These are phyloP conservation scores for Bipolaris bicolor DNA, from an alignment of 2,329 filamentous ascomycete species.

Conservation along the genomic window DNA sequence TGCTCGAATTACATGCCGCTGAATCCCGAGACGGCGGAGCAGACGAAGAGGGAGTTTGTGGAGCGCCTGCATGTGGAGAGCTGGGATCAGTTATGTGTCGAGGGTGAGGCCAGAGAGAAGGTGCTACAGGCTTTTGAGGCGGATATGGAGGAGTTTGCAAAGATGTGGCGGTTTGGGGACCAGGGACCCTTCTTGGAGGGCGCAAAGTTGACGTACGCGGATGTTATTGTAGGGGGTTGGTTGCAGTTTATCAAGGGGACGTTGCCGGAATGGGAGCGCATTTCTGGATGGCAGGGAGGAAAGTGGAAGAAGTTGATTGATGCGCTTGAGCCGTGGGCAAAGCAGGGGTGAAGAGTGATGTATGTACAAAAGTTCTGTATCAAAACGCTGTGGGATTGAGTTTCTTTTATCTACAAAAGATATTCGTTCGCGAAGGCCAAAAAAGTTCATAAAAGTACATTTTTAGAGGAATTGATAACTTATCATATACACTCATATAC, in stretches of 20 bases:
- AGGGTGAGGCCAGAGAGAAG: slow-evolving; percentile 49
- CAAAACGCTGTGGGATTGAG: no score
- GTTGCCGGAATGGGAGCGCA: slow-evolving; percentile 58
- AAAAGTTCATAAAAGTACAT: not conserved
- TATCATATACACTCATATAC: not conserved
- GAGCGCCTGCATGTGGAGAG: slow-evolving; percentile 50
- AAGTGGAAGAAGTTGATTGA: slow-evolving; percentile 51
- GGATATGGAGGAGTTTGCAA: slow-evolving; percentile 52
- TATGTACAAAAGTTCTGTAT: not conserved
- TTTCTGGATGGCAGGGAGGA: slow-evolving; percentile 58
- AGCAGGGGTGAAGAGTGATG: not conserved
- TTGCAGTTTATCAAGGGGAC: slow-evolving; percentile 54
- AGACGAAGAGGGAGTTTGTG: slow-evolving; percentile 56
- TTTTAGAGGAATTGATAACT: not conserved
- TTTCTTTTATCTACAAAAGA: not conserved
- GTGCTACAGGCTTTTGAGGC: slow-evolving; percentile 49
- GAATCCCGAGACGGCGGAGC: slow-evolving; percentile 56
- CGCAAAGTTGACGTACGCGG: slow-evolving; percentile 56
- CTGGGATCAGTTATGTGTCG: slow-evolving; percentile 53
- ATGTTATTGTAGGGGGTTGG: slow-evolving; percentile 64
- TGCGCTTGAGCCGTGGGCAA: slow-evolving; percentile 1
- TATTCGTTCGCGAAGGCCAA: not conserved
- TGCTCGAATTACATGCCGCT: slow-evolving; percentile 54
- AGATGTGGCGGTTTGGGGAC: slow-evolving; percentile 48
- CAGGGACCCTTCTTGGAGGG: slow-evolving; percentile 60